Base-by-base conservation (phyloP, 1,284 basidiomycete species). In the Ceraceosorus guamensis region DNA sequence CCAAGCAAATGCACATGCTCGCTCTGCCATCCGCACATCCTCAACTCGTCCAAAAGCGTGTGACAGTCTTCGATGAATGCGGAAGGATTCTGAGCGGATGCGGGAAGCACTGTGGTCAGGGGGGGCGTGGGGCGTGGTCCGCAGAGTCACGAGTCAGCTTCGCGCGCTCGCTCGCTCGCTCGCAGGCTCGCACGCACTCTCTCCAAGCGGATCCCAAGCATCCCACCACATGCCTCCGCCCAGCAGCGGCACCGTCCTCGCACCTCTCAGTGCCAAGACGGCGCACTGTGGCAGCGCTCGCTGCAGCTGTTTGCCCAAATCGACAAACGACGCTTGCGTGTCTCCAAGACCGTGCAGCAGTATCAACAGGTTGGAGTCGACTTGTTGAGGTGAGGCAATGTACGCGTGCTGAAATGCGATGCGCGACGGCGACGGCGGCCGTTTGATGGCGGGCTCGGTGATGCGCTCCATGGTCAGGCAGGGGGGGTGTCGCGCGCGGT, bases 271-370 rank as follows among this genome's bases (percentile, higher is more conserved):
- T 0, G 88, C 84, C 11, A 93, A 80, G 4, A 85, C 81, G 1
- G 90, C 89, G 0, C 90, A 93, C 70, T 90, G 88, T 0, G 91
- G 91, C 8, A 93, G 82, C 31, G 65, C 65, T 14, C 35, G 50
- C 66, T 85, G 87, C 39, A 93, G 77, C 39, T 82, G 82, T 48
- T 79, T 81, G 2, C 84, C 90, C 3, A 93, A 82, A 50, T 83
- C 83, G 46, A 81, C 80, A 71, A 93, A 93, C 0, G 88, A 85
- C 1, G 78, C 58, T 62, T 89, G 85, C 0, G 85, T 89, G 76
- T 93, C 91, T 24, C 91, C 90, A 34, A 93, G 81, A 0, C 91
- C 91, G 63, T 95, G 91, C 16, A 93, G 80, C 52, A 95, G 80
- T 58, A 95, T 82, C 34, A 95, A 77, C 31, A 93, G 76, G 75